Conservation (phyloP, 192 early-diverging fungal genomes). For the Podila minutissima region DNA sequence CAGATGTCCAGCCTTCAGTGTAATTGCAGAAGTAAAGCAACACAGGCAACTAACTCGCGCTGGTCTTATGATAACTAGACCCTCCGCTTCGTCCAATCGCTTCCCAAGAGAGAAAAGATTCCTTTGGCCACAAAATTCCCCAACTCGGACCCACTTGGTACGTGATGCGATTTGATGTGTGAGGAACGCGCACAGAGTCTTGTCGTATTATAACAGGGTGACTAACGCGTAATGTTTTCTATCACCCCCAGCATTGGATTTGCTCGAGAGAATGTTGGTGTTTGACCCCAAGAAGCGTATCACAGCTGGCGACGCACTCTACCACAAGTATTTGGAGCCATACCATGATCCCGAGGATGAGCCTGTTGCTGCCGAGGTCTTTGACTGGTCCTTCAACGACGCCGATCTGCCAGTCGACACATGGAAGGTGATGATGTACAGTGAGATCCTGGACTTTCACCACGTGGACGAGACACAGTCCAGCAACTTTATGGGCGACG, state of each 20-base stretch:
- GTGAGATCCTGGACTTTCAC: slow-evolving; percentile 73
- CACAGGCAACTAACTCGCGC: no score
- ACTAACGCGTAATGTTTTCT: no score
- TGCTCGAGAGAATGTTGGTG: slow-evolving; percentile 91
- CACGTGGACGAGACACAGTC: slow-evolving; percentile 39
- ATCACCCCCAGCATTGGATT: slow-evolving; percentile 71
- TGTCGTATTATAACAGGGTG: not conserved
- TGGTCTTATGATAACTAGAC: not conserved
- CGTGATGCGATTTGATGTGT: not conserved
- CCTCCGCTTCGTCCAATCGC: slow-evolving; percentile 84
- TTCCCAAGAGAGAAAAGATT: slow-evolving; percentile 82
- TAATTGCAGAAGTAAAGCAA: no score
- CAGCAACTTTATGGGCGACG: no score
- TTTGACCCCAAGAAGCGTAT: slow-evolving; percentile 95
- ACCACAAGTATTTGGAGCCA: slow-evolving; percentile 89
- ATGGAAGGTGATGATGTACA: slow-evolving; percentile 93
- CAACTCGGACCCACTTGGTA: slow-evolving; percentile 76
- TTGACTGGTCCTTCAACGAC: slow-evolving; percentile 97
- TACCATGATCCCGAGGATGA: slow-evolving; percentile 94
- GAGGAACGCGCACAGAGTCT: no score
- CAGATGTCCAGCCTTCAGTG: no score
- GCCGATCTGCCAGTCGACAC: slow-evolving; percentile 86
- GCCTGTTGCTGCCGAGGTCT: slow-evolving; percentile 78
- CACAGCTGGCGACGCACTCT: slow-evolving; percentile 85
- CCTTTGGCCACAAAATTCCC: slow-evolving; percentile 86